These are phyloP conservation scores for Mycosphaerella sp. DNA, from an alignment of 2,329 filamentous ascomycete genomes.

Conservation along the genomic window DNA sequence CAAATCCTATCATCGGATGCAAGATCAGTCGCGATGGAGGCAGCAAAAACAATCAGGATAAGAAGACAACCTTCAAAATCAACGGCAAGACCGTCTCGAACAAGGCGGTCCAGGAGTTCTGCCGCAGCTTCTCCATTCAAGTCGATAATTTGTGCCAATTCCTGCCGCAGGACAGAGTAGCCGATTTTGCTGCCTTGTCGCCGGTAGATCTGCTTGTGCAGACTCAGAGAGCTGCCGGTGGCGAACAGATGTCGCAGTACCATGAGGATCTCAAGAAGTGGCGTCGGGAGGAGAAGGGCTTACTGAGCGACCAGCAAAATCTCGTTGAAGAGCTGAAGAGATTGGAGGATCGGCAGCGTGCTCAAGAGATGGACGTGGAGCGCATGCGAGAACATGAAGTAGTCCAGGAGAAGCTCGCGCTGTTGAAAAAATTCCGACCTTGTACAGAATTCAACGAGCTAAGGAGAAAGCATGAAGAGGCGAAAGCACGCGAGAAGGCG, in stretches of 20 bases:
- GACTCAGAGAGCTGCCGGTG: constrained; percentile 82
- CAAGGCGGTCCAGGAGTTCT: constrained; percentile 61
- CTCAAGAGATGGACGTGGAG: constrained; percentile 75
- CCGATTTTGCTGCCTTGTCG: constrained; percentile 80
- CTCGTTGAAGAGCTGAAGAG: constrained; percentile 59
- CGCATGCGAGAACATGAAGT: constrained; percentile 69
- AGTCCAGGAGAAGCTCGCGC: constrained; percentile 57
- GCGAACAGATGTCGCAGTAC: constrained; percentile 70
- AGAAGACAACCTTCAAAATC: constrained; percentile 71
- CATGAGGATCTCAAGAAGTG: constrained; percentile 68
- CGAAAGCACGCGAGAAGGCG: constrained; percentile 51
- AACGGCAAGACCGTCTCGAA: constrained; percentile 58
- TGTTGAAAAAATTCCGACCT: constrained; percentile 60
- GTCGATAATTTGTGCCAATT: constrained; percentile 98
- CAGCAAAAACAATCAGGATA: constrained; percentile 36
- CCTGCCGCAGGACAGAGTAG: constrained; percentile 89
- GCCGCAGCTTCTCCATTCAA: constrained; percentile 73
- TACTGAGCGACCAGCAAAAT: constrained; percentile 44
- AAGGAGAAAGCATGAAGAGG: constrained; percentile 43
- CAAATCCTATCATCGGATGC: constrained; percentile 69
- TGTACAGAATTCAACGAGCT: constrained; percentile 59
- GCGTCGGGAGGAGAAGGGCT: constrained; percentile 61
- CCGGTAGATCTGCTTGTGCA: constrained; percentile 76
- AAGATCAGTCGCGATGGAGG: constrained; percentile 69
- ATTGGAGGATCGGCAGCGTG: constrained; percentile 66